Evolutionary conservation across 495 filamentous ascomycete species (phyloP).

Genomic region (Neurospora terricola): DNA sequence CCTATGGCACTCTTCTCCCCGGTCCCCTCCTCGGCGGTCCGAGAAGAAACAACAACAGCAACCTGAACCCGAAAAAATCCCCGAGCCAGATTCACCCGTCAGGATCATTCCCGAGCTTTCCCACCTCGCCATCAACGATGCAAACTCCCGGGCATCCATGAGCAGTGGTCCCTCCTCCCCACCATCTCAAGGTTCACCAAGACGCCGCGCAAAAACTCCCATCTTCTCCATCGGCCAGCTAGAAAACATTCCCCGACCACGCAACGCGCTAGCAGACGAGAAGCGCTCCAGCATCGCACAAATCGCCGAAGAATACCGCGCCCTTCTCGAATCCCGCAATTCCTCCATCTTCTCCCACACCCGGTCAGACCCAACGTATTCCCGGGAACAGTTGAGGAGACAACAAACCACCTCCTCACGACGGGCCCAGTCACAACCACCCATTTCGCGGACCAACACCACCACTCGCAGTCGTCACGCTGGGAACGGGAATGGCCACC

Average conservation of each 20-base stretch:
- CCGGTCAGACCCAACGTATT: constrained; percentile 11
- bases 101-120: constrained; percentile 31
- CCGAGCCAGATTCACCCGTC: constrained; percentile 11
- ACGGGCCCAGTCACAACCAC: neutral
- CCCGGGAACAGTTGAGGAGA: neutral
- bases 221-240: constrained; percentile 32
- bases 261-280: constrained; percentile 14
- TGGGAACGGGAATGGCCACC: neutral
- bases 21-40: neutral
- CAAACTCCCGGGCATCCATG: constrained; percentile 7
- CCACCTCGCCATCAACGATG: constrained; percentile 22
- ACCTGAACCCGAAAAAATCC: constrained; percentile 6
- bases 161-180: constrained; percentile 8
- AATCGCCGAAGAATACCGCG: constrained; percentile 37
- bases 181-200: constrained; percentile 4
- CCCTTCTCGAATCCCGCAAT: constrained; percentile 27
- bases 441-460: neutral
- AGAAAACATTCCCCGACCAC: constrained; percentile 17
- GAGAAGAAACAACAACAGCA: neutral
- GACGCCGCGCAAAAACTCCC: constrained; percentile 34
- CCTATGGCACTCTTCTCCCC: constrained; percentile 18
- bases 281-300: constrained; percentile 29
- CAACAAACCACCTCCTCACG: neutral
- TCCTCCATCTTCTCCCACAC: constrained; percentile 10
- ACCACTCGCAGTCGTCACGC: neutral